Evolutionary conservation across 106 monocot species (phyloP).

Genomic region (Alisma plantagoaquatica): DNA sequence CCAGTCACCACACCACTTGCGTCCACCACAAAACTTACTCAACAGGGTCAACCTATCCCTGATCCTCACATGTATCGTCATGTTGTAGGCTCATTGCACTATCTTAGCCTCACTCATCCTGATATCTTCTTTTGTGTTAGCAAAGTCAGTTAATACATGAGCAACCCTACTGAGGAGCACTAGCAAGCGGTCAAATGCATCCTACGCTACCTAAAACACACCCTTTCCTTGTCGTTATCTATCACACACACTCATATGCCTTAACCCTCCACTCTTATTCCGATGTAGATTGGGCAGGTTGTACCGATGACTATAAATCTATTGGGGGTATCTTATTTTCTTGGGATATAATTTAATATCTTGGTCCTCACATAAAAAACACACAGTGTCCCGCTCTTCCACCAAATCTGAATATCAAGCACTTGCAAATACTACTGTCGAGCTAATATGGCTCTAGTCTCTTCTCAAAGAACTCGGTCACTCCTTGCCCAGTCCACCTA

Average conservation of each 20-base stretch:
- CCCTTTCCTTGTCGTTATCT: too few relatives aligned
- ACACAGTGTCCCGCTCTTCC: neutral
- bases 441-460: neutral
- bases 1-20: neutral
- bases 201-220: slow-evolving; percentile 1
- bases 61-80: neutral
- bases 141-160: neutral
- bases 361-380: neutral
- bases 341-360: neutral
- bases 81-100: neutral
- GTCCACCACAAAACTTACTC: neutral
- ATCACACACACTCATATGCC: neutral
- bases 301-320: neutral
- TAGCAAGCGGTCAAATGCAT: neutral
- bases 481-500: neutral
- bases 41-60: neutral
- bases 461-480: neutral
- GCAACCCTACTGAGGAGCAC: neutral
- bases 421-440: neutral
- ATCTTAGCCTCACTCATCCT: neutral
- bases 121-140: neutral
- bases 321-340: neutral
- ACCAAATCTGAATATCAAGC: neutral
- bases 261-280: neutral
- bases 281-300: too few relatives aligned